Evolutionary conservation across 306 rosid genomes (phyloP).

Genomic region (Dalbergia cochinchinensis): DNA sequence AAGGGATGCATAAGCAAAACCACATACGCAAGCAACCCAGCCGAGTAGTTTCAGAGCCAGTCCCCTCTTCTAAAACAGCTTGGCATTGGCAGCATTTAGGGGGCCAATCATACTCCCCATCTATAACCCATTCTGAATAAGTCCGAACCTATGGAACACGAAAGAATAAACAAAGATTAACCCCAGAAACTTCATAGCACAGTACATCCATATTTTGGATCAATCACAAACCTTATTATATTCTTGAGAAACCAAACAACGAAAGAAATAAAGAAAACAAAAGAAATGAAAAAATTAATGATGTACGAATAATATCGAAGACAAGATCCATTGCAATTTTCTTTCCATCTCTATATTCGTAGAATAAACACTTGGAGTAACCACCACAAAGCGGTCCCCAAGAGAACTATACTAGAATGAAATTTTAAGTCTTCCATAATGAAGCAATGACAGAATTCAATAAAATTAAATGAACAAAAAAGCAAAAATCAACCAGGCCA

Average conservation of each 20-base stretch:
- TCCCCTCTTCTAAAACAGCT: conserved; percentile 72
- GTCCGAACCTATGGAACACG: conserved; percentile 73
- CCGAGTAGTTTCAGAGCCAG: conserved; percentile 80
- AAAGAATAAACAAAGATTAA: conserved; percentile 43
- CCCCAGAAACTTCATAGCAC: conserved; percentile 38
- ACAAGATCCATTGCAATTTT: not conserved
- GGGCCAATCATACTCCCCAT: conserved; percentile 98
- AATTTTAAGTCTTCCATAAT: not conserved
- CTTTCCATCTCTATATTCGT: conserved; percentile 1
- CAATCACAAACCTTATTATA: conserved; percentile 4
- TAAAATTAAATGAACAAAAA: conserved; percentile 6
- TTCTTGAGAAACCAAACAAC: conserved; percentile 22
- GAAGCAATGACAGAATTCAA: conserved; percentile 1
- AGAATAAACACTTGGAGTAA: not conserved
- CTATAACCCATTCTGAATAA: conserved; percentile 98
- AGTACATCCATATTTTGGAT: conserved; percentile 13
- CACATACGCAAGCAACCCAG: conserved; percentile 98
- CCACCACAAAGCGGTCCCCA: conserved; percentile 10
- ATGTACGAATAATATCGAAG: conserved; percentile 11
- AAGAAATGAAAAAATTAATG: not conserved
- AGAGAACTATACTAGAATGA: conserved; percentile 36
- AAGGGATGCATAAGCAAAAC: conserved; percentile 43
- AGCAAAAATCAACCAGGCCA: conserved; percentile 4
- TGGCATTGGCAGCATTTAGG: conserved; percentile 90
- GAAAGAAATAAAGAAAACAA: not conserved